Evolutionary conservation across 257 asterid genomes (phyloP).

Genomic region (Henckelia pumila): DNA sequence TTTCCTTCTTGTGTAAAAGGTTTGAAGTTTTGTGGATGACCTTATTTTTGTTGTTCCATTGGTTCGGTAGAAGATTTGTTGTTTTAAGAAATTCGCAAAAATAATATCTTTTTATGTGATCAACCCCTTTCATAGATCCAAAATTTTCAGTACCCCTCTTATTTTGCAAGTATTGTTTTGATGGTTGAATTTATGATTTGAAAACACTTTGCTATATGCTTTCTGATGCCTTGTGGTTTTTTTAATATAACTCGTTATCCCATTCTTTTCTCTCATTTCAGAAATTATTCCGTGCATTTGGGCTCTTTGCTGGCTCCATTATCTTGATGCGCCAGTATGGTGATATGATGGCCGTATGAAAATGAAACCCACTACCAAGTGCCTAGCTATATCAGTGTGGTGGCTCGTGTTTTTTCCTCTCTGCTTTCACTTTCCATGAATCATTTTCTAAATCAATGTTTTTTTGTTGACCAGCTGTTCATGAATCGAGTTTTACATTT

Average conservation of each 20-base stretch:
- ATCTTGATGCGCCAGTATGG: conserved; percentile 80
- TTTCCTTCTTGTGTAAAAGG: background rate
- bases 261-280: conserved; percentile 32
- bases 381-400: conserved; percentile 22
- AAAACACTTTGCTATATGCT: background rate
- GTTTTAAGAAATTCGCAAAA: too few species aligned
- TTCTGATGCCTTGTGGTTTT: background rate
- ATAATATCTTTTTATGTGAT: too few species aligned
- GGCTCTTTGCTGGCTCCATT: conserved; percentile 81
- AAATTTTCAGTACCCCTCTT: background rate
- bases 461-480: conserved; percentile 12
- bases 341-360: conserved; percentile 74
- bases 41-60: background rate
- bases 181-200: background rate
- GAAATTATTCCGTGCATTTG: conserved; percentile 79
- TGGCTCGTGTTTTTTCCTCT: background rate
- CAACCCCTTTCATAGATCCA: background rate
- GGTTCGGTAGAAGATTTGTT: too few species aligned
- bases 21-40: background rate
- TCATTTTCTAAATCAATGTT: background rate
- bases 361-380: conserved; percentile 8
- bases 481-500: conserved; percentile 17
- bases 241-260: background rate
- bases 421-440: background rate
- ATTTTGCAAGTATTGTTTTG: background rate